Percentiles rank a stretch among this genome's conserved stretches.
phyloP scores from a whole-genome alignment of 2,329 filamentous ascomycete genomes.

The Alternaria sp. region DNA sequence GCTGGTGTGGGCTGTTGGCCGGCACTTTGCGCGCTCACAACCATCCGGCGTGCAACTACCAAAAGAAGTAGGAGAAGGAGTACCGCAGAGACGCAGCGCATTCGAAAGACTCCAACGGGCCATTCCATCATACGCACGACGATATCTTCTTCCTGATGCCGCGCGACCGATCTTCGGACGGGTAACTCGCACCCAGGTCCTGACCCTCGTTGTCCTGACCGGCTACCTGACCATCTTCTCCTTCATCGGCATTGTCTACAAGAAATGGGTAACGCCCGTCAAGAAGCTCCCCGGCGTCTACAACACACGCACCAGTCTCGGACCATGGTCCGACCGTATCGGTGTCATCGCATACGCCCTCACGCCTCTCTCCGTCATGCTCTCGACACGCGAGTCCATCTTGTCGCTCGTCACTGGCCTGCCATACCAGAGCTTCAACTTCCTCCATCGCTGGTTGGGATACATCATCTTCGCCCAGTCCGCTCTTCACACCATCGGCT shows the following conservation, averaged over 20 bases:
- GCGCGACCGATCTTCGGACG: conserved; percentile 67
- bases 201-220: conserved; percentile 64
- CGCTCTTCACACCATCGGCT: conserved; percentile 72
- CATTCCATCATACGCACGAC: conserved; percentile 53
- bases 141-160: conserved; percentile 67
- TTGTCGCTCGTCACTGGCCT: conserved; percentile 74
- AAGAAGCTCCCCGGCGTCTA: conserved; percentile 60
- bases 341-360: conserved; percentile 76
- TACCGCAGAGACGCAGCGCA: conserved; percentile 28
- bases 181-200: conserved; percentile 71
- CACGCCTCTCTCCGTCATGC: conserved; percentile 71
- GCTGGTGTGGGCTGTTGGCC: conserved; percentile 51
- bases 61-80: conserved; percentile 26
- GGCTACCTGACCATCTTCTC: conserved; percentile 70
- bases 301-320: conserved; percentile 71
- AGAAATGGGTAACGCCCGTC: conserved; percentile 73
- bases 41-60: conserved; percentile 36
- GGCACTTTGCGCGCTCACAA: conserved; percentile 36
- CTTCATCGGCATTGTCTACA: conserved; percentile 71
- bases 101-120: conserved; percentile 43
- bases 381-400: conserved; percentile 73
- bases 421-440: conserved; percentile 76
- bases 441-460: conserved; percentile 69
- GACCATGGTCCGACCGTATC: conserved; percentile 72
- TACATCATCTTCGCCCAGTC: conserved; percentile 75